A percentile compares a stretch with the other conserved stretches of the same genome.
These are phyloP conservation scores for Carpediemonas membranifera DNA, from an alignment of 78 protist species.

Conservation along the genomic window DNA sequence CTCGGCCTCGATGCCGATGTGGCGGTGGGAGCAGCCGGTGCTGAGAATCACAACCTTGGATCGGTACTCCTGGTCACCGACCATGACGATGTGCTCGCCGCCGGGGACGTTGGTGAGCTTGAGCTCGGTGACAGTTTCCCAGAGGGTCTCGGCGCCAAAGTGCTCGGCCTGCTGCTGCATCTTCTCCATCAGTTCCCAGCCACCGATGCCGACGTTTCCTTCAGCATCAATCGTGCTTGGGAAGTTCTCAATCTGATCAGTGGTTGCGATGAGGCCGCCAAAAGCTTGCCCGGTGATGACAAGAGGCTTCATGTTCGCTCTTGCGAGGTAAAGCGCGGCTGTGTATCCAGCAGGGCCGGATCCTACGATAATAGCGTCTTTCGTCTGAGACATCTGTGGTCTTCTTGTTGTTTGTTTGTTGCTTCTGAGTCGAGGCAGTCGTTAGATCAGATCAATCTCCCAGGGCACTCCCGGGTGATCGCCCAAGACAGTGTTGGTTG, in stretches of 20 bases:
- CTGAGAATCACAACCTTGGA: conserved; percentile 53
- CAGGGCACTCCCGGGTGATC: too few species aligned
- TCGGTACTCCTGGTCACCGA: conserved; percentile 1
- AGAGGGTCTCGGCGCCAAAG: conserved; percentile 34
- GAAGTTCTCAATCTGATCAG: conserved; percentile 70
- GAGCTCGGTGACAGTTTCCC: conserved; percentile 24
- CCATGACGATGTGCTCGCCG: conserved; percentile 13
- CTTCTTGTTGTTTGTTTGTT: too few species aligned
- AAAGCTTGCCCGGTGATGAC: background rate
- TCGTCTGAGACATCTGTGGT: too few species aligned
- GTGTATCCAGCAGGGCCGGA: conserved; percentile 78
- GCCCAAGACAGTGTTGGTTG: too few species aligned
- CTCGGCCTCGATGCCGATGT: conserved; percentile 47
- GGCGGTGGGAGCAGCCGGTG: conserved; percentile 60
- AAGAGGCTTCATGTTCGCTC: conserved; percentile 31
- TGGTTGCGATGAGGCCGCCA: conserved; percentile 72
- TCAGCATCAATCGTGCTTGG: conserved; percentile 62
- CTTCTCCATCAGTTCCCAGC: conserved; percentile 41
- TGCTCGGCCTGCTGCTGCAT: conserved; percentile 44
- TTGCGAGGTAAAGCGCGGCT: conserved; percentile 68
- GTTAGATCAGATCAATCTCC: too few species aligned
- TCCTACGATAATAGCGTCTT: conserved; percentile 66
- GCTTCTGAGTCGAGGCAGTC: too few species aligned
- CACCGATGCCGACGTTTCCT: too few species aligned
- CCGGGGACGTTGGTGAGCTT: conserved; percentile 34